Evolutionary conservation across 2,329 filamentous ascomycete genomes (phyloP).

Genomic region (Fusarium tanahbumbuense): DNA sequence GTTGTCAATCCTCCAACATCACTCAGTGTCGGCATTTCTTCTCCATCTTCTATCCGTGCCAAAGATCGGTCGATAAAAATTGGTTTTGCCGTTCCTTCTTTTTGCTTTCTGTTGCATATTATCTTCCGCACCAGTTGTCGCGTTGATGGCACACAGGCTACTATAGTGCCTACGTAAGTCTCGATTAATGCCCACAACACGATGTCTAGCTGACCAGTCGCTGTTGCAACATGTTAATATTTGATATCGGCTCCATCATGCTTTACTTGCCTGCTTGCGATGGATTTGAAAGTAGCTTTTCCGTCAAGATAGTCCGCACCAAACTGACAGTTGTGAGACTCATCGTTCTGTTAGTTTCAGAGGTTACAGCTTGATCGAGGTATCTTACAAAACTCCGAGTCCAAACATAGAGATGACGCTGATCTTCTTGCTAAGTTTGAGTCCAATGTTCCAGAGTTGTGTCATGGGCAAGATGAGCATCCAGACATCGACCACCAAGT

Average conservation of each 20-base stretch:
- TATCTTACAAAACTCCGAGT: background rate
- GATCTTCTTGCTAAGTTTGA: background rate
- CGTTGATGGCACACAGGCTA: constrained; percentile 1
- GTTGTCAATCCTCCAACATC: background rate
- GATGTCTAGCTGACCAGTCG: background rate
- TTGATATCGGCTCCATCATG: fast-evolving
- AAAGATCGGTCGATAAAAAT: background rate
- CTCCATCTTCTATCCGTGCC: background rate
- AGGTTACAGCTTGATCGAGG: background rate
- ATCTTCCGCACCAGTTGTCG: background rate
- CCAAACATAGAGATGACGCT: constrained; percentile 1
- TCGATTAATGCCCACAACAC: background rate
- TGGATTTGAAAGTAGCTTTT: background rate
- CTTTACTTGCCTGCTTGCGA: background rate
- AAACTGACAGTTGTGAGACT: background rate
- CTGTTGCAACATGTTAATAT: background rate
- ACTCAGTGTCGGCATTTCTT: background rate
- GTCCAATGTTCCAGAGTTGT: background rate
- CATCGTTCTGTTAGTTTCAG: background rate
- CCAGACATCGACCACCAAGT: constrained; percentile 6
- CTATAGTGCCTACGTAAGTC: background rate
- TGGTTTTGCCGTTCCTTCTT: fast-evolving
- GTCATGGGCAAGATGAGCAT: constrained; percentile 23
- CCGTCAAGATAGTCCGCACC: background rate
- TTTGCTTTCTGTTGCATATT: fast-evolving